These are phyloP conservation scores for Pinus taeda DNA, from an alignment of 75 land plant species.

Conservation along the genomic window DNA sequence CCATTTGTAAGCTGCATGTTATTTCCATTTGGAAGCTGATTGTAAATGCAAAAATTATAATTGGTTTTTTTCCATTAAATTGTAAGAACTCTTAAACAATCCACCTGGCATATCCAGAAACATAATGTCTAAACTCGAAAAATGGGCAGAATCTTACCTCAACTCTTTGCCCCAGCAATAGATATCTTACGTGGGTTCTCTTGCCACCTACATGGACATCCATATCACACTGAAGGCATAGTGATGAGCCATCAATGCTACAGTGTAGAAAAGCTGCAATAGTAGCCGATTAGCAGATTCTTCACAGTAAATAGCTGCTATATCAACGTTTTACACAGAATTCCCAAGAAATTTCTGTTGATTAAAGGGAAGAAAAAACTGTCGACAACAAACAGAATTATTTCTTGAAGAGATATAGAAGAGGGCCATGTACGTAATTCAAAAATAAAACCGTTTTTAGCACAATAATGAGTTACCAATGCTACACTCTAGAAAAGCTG, in stretches of 20 bases:
- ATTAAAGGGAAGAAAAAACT: neutral
- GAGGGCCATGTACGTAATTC: too few species aligned
- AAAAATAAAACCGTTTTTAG: too few species aligned
- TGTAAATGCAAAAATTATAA: neutral
- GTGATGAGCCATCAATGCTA: slow-evolving; percentile 92
- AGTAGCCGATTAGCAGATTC: slow-evolving; percentile 5
- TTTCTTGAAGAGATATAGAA: too few species aligned
- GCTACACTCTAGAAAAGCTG: too few species aligned
- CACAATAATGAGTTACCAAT: too few species aligned
- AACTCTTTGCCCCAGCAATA: slow-evolving; percentile 85
- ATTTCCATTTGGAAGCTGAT: slow-evolving; percentile 5
- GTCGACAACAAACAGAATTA: neutral
- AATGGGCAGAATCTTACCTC: slow-evolving; percentile 52
- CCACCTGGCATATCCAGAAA: neutral
- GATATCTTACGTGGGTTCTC: slow-evolving; percentile 91
- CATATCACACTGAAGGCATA: slow-evolving; percentile 97
- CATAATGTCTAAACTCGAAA: neutral
- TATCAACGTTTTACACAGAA: neutral
- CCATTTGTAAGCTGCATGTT: neutral
- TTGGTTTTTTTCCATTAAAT: neutral
- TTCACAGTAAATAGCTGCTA: slow-evolving; percentile 2
- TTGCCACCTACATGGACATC: slow-evolving; percentile 98
- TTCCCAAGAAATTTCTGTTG: too few species aligned
- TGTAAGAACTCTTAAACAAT: neutral
- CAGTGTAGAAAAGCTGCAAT: slow-evolving; percentile 89